Base-by-base conservation (phyloP, 2,329 filamentous ascomycete species). In the Ophiostoma novo-ulmi region DNA sequence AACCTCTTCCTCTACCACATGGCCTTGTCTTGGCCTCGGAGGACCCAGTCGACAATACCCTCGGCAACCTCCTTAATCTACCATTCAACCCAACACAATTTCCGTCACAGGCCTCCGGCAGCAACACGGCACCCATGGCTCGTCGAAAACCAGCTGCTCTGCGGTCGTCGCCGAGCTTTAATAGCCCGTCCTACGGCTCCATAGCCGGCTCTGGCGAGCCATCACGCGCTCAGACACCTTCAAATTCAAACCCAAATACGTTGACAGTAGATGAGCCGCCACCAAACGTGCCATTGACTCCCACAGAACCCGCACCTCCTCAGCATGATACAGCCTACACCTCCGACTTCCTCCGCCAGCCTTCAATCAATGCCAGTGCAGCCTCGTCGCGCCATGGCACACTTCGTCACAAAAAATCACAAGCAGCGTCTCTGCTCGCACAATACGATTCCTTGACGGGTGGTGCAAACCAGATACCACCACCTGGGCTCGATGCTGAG, bases 401-500 rank as follows among this genome's bases (percentile, higher is more conserved):
- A 1, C 69, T 74, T 26, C 73, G 73, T 20, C 70, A 67, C 13
- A 69, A 70, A 39, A 68, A 58, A 26, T 74, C 73, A 3, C 73
- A 72, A 44, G 73, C 73, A 3, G 36, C 70, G 0, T 73, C 73
- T 13, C 68, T 74, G 22, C 69, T 71, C n/a, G 72, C 71, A 1
- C 72, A 73, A 67, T 72, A 72, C 61, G 73, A 74, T 31, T 70
- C 70, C 41, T 65, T 72, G 55, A 72, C 67, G 72, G 79, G 70
- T 75, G 76, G 73, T 8, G 68, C 70, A 3, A 67, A 66, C 63
- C 72, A 71, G 5, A 39, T 70, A 39, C 73, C 70, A 35, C 85
- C 85, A 4, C 82, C 84, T 61, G 84, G 85, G 72, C 78, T 87
- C 26, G 84, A 85, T 38, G 82, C 81, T 44, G 81, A 84, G 20